Base-by-base conservation (phyloP, 768 basidiomycete species). In the Leccinellum luteum region DNA sequence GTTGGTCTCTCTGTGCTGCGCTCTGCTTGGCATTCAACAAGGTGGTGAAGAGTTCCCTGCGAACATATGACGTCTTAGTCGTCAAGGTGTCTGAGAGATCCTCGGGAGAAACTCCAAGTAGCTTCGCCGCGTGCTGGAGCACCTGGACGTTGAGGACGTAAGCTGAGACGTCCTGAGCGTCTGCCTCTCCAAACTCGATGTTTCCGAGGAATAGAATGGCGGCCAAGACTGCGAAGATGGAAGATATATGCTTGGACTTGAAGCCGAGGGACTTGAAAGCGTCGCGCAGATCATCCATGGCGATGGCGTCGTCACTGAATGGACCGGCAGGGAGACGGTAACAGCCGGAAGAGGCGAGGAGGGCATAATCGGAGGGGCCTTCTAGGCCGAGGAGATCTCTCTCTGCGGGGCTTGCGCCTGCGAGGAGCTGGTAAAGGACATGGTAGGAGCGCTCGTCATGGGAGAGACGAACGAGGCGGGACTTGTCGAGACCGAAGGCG, bases 381-480 rank as follows among this genome's bases (percentile, higher is more conserved):
- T 86, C 85, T 25, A 86, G 69, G 35, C 74, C 73, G 57, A 82
- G 75, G 30, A 64, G 57, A 57, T 86, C 85, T 30, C 84, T 75
- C 61, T 86, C 83, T 32, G 75, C 67, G 23, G 82, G 79, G 13
- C 74, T 78, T 44, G 84, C 83, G 30, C 85, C 85, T 28, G 85
- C 81, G 35, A 86, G 70, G 52, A 86, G 75, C 63, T 86, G 85
- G 69, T 86, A 86, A 69, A 86, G 86, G 38, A 86, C 76, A 62
- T 86, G 85, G 68, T 80, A 86, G 23, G 81, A 78, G n/a, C 85
- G 77, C 61, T 86, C 85, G 54, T 86, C 85, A 32, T 83, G 79
- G 1, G 78, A 69, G 51, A 86, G 75, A 6, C 76, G 76, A 32
- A 75, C 74, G 30, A 85, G 72, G 17, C 84, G 76, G 23, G 82